Conservation (phyloP, 371 early-diverging fungal genomes). For the Amoeboaphelidium protococcarum region DNA sequence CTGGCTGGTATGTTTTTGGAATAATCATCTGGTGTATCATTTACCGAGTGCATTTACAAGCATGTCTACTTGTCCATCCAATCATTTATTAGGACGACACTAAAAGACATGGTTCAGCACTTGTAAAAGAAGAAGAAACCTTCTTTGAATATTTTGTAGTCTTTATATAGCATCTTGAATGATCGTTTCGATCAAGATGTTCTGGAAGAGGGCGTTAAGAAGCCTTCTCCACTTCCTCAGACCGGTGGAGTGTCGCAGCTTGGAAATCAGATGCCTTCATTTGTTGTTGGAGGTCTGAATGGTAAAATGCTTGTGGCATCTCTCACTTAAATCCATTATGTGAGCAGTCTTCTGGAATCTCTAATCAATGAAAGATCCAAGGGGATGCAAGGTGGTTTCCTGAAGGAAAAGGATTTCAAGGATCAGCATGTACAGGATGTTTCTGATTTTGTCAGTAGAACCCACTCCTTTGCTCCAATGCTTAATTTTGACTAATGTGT, state of each 20-base stretch:
- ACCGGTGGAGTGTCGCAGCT: slow-evolving; percentile 3
- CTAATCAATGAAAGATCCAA: slow-evolving; percentile 14
- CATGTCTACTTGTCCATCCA: slow-evolving; percentile 6
- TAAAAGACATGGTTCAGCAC: slow-evolving; percentile 7
- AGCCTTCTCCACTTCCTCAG: slow-evolving; percentile 4
- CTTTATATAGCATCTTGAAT: slow-evolving; percentile 1
- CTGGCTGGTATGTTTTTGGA: slow-evolving; percentile 2
- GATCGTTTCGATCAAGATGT: slow-evolving; percentile 1
- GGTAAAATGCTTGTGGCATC: no score
- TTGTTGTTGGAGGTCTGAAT: no score
- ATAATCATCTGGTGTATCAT: slow-evolving; percentile 2
- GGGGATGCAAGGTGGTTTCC: slow-evolving; percentile 18
- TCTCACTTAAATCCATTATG: slow-evolving; percentile 11
- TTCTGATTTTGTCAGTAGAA: slow-evolving; percentile 6
- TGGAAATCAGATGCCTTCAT: slow-evolving; percentile 1
- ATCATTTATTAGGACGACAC: slow-evolving; percentile 6
- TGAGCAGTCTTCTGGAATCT: slow-evolving; percentile 9
- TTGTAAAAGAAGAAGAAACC: slow-evolving; percentile 15
- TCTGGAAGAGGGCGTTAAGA: not conserved
- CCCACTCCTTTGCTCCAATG: slow-evolving; percentile 7
- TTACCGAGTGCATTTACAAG: slow-evolving; percentile 6
- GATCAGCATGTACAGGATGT: slow-evolving; percentile 16
- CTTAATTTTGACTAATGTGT: slow-evolving; percentile 9
- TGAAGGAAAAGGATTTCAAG: slow-evolving; percentile 21
- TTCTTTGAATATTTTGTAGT: not conserved